Evolutionary conservation across 345 rosid species (phyloP).

Genomic region (Dipteronia dyeriana): DNA sequence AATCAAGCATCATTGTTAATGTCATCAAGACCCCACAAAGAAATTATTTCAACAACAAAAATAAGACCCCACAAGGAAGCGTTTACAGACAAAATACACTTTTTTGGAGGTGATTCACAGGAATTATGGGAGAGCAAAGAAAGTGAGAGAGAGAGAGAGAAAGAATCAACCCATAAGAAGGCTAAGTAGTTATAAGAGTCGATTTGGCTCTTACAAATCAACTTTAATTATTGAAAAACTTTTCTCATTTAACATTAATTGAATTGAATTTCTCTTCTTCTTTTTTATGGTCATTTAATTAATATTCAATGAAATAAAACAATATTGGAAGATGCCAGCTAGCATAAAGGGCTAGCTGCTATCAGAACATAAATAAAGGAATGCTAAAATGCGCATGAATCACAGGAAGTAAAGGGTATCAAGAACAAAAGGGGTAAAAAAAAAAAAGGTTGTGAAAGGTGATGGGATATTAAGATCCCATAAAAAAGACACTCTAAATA

Average conservation of each 20-base stretch:
- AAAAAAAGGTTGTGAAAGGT: background rate
- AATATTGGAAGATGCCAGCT: background rate
- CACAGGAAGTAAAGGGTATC: constrained; percentile 13
- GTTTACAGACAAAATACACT: constrained; percentile 48
- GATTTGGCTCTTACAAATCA: background rate
- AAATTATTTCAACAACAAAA: constrained; percentile 15
- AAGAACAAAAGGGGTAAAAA: background rate
- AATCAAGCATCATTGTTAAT: background rate
- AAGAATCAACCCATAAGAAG: constrained; percentile 27
- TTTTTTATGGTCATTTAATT: no score
- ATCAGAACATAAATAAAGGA: background rate
- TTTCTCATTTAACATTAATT: background rate
- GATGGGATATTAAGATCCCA: constrained; percentile 30
- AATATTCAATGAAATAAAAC: background rate
- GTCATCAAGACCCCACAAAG: background rate
- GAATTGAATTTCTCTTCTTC: no score
- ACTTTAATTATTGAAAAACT: constrained; percentile 4
- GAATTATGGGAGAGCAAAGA: constrained; percentile 21
- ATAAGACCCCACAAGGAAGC: constrained; percentile 4
- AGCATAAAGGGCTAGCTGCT: background rate
- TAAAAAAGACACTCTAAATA: constrained; percentile 21
- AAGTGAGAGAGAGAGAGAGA: constrained; percentile 11
- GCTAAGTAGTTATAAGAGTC: background rate
- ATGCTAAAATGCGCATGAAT: constrained; percentile 13
- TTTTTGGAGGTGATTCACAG: constrained; percentile 50